A percentile compares a stretch with the other conserved stretches of the same genome.
Evolutionary conservation across 164 flowering plant species (phyloP).

Genomic region (Aristolochia contorta): DNA sequence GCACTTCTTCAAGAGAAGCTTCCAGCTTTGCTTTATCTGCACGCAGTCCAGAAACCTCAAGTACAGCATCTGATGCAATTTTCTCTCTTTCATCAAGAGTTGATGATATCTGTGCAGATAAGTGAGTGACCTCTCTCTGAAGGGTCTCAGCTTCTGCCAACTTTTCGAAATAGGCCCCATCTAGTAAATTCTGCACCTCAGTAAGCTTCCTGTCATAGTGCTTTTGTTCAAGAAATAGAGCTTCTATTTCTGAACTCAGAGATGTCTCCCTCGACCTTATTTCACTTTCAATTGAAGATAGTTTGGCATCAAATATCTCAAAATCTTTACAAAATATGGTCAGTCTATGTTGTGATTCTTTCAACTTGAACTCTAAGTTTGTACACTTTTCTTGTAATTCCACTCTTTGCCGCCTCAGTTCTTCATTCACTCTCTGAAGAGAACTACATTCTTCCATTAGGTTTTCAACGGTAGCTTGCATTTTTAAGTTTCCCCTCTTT

Average conservation of each 20-base stretch:
- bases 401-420: conserved; percentile 36
- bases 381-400: conserved; percentile 40
- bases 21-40: conserved; percentile 44
- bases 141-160: conserved; percentile 44
- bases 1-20: conserved; percentile 34
- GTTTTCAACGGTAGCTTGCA: conserved; percentile 38
- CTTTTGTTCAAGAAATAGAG: conserved; percentile 36
- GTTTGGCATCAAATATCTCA: conserved; percentile 38
- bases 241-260: conserved; percentile 38
- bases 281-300: conserved; percentile 33
- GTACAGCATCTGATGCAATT: conserved; percentile 36
- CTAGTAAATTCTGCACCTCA: conserved; percentile 29
- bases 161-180: conserved; percentile 38
- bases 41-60: conserved; percentile 37
- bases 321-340: conserved; percentile 31
- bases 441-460: conserved; percentile 37
- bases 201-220: conserved; percentile 35
- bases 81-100: conserved; percentile 39
- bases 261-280: conserved; percentile 39
- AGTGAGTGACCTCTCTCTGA: conserved; percentile 42
- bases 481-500: conserved; percentile 34
- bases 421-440: conserved; percentile 42
- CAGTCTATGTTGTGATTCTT: conserved; percentile 25
- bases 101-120: conserved; percentile 34
- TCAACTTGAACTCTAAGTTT: conserved; percentile 38